Evolutionary conservation across 2,329 filamentous ascomycete species (phyloP).

Genomic region (Pyricularia grisea): DNA sequence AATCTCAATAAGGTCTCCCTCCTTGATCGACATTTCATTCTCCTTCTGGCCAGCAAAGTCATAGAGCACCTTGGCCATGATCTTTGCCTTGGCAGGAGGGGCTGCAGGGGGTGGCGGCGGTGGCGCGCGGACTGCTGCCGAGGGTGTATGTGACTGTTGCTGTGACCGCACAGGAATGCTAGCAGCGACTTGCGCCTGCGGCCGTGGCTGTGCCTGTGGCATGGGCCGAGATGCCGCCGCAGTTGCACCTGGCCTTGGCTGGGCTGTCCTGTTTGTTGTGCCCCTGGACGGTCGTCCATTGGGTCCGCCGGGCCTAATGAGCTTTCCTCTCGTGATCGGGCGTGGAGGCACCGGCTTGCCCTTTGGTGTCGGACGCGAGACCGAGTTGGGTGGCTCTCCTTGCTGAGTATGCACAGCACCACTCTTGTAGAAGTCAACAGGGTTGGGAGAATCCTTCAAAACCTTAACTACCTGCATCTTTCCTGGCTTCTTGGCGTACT

Average conservation of each 20-base stretch:
- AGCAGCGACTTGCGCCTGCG: constrained; percentile 13
- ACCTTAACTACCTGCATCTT: constrained; percentile 87
- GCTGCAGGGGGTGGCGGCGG: constrained; percentile 62
- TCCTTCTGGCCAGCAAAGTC: constrained; percentile 79
- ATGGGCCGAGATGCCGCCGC: constrained; percentile 14
- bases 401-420: constrained; percentile 76
- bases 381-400: constrained; percentile 75
- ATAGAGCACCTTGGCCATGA: constrained; percentile 83
- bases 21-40: constrained; percentile 74
- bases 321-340: constrained; percentile 86
- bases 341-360: constrained; percentile 78
- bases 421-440: constrained; percentile 87
- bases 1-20: constrained; percentile 77
- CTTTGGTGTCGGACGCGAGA: constrained; percentile 77
- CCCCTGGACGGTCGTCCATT: constrained; percentile 68
- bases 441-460: constrained; percentile 71
- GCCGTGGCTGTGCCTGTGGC: constrained; percentile 21
- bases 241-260: constrained; percentile 30
- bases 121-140: constrained; percentile 41
- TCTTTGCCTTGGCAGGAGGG: constrained; percentile 55
- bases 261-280: constrained; percentile 36
- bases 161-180: constrained; percentile 41
- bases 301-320: constrained; percentile 85
- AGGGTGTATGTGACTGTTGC: constrained; percentile 37
- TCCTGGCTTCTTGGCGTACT: constrained; percentile 96